Conservation (phyloP, 345 rosid genomes). For the Orychophragmus violaceus region DNA sequence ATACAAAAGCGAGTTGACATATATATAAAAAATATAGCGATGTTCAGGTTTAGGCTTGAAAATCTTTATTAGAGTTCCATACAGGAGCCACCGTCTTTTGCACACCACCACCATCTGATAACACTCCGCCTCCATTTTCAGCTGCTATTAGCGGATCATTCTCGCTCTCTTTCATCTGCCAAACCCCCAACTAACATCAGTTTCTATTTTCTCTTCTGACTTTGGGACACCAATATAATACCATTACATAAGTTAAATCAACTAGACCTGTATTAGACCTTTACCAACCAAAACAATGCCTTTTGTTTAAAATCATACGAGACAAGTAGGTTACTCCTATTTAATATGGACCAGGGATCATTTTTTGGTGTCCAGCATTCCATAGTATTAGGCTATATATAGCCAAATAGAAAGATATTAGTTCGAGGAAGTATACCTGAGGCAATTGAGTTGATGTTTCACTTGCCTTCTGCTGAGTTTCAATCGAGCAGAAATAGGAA, state of each 20-base stretch:
- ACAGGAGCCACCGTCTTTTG: constrained; percentile 47
- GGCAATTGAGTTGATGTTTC: constrained; percentile 60
- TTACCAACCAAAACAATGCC: background rate
- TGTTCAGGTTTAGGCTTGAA: constrained; percentile 54
- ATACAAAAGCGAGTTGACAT: constrained; percentile 21
- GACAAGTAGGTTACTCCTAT: background rate
- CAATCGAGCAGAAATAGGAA: constrained; percentile 69
- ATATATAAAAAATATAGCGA: background rate
- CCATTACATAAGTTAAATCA: background rate
- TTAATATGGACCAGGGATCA: background rate
- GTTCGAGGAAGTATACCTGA: constrained; percentile 47
- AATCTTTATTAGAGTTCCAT: constrained; percentile 90
- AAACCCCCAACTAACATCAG: background rate
- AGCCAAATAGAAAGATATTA: background rate
- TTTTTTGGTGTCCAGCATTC: background rate
- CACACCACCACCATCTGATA: constrained; percentile 43
- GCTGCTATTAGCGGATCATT: constrained; percentile 64
- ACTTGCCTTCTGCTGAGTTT: constrained; percentile 76
- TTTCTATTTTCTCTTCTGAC: background rate
- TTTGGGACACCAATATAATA: background rate
- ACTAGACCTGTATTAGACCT: background rate
- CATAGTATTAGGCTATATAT: background rate
- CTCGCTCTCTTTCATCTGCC: constrained; percentile 77
- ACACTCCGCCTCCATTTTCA: constrained; percentile 68
- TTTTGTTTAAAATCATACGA: background rate